phyloP scores from a whole-genome alignment of 106 monocot genomes.

The Allium fistulosum region DNA sequence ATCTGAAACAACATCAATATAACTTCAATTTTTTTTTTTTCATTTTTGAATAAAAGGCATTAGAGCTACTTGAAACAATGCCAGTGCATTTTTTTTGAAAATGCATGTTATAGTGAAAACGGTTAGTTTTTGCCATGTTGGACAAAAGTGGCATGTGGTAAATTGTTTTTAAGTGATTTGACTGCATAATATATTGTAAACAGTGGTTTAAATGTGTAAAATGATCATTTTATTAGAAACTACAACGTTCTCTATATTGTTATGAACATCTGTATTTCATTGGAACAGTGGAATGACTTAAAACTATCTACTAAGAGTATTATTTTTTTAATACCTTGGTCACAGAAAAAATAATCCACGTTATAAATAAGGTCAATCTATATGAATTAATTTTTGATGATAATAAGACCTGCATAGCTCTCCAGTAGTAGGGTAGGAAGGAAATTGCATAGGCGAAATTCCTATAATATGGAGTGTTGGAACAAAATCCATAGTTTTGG shows the following conservation, averaged over 20 bases:
- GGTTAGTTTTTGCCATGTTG: no score
- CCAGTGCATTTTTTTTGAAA: no score
- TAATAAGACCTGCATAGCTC: conserved; percentile 90
- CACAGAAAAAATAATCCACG: background rate
- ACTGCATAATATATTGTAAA: no score
- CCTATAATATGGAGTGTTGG: conserved; percentile 44
- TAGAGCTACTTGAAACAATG: no score
- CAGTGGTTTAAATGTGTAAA: background rate
- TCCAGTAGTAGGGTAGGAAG: conserved; percentile 98
- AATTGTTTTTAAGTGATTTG: no score
- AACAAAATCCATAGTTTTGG: conserved; percentile 87
- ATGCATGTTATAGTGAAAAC: no score
- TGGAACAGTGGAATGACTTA: background rate
- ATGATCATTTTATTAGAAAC: background rate
- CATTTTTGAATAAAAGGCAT: no score
- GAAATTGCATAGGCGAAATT: conserved; percentile 92
- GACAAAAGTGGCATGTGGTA: no score
- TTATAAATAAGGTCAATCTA: background rate
- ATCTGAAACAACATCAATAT: no score
- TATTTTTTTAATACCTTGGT: background rate
- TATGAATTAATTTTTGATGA: background rate
- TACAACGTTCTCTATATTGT: background rate
- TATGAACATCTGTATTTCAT: background rate
- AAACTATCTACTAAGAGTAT: background rate
- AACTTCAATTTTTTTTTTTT: no score